Base-by-base conservation (phyloP, 148 eudicot species). In the Salicornia ramosissima region DNA sequence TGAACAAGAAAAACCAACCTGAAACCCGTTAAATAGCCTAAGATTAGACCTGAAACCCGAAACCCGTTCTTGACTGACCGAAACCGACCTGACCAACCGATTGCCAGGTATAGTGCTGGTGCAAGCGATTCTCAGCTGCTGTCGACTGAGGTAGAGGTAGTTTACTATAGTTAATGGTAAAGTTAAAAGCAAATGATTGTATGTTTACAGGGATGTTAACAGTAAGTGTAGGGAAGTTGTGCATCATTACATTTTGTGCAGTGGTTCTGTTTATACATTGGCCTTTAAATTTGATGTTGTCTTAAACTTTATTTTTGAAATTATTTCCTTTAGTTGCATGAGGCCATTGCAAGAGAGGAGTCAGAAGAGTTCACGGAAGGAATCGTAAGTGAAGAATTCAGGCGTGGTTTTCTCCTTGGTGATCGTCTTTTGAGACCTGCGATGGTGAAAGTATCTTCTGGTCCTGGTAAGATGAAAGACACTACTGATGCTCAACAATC, bases 401-500 rank as follows among this genome's bases (percentile, higher is more conserved):
- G 95, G 16, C 83, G 96, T 8, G 98, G 96, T 39, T 88, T 93
- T 79, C 69, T 80, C 73, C 86, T 93, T 40, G 92, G 96, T 34
- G 85, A 76, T 70, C 88, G 86, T n/a, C 77, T 93, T 26, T 58
- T 93, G 73, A 81, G 98, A 84, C 92, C 96, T 0, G 96, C 98
- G 28, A 90, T 81, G 87, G 96, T 93, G 43, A 90, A 90, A 76
- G 96, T 93, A 62, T 93, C 98, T 33, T 77, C 90, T 22, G 98
- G 98, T 28, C 88, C 88, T 21, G 82, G 86, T 71, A 84, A 79
- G 70, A 80, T 70, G 68, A 75, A 79, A 67, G 70, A 65, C 42
- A 12, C 62, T 12, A 34, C 67, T 30, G 60, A 57, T 11, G 19
- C 79, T 39, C 73, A 57, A 50, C 69, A 49, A 61, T 69, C 85